Evolutionary conservation across 2,329 filamentous ascomycete species (phyloP).

Genomic region (Thielaviopsis euricoi): DNA sequence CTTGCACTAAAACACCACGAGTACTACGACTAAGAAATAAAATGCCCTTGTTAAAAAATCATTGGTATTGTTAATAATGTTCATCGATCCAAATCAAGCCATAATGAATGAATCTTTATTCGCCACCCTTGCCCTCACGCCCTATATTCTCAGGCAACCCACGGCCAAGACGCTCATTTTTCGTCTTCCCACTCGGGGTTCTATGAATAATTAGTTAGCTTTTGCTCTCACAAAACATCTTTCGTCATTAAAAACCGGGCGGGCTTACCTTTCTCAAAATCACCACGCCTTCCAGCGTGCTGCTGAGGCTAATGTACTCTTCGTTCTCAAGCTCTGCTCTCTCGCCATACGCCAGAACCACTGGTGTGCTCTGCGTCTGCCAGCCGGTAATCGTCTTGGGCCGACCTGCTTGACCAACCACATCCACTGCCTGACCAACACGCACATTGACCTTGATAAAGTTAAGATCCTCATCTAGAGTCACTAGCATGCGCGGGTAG

Average conservation of each 20-base stretch:
- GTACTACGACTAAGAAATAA: neutral
- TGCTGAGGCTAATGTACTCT: conserved; percentile 85
- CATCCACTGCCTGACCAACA: conserved; percentile 93
- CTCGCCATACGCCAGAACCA: conserved; percentile 86
- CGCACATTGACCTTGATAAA: conserved; percentile 91
- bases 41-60: neutral
- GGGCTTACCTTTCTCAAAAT: conserved; percentile 82
- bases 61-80: conserved; percentile 11
- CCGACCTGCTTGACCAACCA: conserved; percentile 88
- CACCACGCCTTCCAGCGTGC: conserved; percentile 82
- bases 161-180: conserved; percentile 3
- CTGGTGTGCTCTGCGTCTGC: conserved; percentile 99
- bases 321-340: conserved; percentile 94
- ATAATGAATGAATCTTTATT: conserved; percentile 1
- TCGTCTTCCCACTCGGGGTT: conserved; percentile 10
- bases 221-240: neutral
- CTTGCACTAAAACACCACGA: neutral
- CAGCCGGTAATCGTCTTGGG: conserved; percentile 99
- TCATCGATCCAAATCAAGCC: neutral
- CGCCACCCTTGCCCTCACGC: neutral
- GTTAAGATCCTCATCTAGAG: conserved; percentile 84
- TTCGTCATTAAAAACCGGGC: no score
- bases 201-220: conserved; percentile 1
- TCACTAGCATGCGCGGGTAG: conserved; percentile 91
- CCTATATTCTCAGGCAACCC: neutral